Conservation (phyloP, 2,329 filamentous ascomycete genomes). For the Didymosphaeria variabile region DNA sequence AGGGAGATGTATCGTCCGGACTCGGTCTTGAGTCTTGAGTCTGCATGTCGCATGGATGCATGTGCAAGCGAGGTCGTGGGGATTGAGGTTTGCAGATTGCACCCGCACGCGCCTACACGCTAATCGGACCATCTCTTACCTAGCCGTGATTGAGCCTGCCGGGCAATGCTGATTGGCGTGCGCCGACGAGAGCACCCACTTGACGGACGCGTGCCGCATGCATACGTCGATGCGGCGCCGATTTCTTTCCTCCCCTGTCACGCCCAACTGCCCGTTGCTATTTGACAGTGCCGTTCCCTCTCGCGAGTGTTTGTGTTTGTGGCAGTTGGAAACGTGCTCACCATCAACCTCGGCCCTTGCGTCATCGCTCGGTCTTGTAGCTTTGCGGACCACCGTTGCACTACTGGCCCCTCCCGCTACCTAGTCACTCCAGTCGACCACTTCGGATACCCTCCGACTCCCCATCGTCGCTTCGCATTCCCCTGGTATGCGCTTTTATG, state of each 20-base stretch:
- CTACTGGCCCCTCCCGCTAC: neutral
- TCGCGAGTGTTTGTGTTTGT: neutral
- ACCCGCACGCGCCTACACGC: neutral
- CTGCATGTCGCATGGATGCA: neutral
- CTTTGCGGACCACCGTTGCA: neutral
- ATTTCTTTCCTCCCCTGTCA: neutral
- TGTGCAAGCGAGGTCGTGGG: slow-evolving; percentile 1
- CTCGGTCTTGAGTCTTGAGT: no score
- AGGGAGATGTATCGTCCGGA: no score
- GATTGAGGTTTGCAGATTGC: neutral
- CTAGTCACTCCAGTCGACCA: neutral
- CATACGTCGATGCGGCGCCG: neutral
- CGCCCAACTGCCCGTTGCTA: slow-evolving; percentile 1
- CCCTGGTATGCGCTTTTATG: neutral
- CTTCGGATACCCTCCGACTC: neutral
- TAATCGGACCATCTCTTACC: neutral
- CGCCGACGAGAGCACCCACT: neutral
- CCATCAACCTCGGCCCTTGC: neutral
- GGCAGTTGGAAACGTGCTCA: neutral
- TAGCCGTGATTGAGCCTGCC: neutral
- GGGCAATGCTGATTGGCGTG: neutral
- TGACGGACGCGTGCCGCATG: slow-evolving; percentile 4
- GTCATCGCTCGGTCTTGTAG: neutral
- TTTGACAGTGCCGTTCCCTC: neutral
- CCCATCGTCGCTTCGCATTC: neutral